Evolutionary conservation across 306 rosid species (phyloP).

Genomic region (Trichosanthes truncata): DNA sequence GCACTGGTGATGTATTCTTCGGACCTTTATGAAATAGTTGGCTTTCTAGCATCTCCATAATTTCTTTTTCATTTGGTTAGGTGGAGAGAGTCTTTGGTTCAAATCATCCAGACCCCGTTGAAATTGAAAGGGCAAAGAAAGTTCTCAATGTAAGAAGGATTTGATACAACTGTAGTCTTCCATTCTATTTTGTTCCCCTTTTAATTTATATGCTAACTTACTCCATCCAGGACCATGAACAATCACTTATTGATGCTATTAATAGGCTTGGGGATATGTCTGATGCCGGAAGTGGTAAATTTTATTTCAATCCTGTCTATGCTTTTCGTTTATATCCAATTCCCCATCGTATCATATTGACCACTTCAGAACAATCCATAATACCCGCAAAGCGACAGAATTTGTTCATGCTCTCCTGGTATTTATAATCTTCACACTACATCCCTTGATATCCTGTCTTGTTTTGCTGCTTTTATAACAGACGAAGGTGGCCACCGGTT

Average conservation of each 20-base stretch:
- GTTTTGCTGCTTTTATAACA: constrained; percentile 24
- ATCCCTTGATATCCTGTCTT: background rate
- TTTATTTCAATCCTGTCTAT: background rate
- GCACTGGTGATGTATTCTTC: background rate
- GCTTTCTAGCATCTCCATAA: background rate
- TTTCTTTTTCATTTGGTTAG: constrained; percentile 20
- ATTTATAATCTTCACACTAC: background rate
- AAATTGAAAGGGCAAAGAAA: constrained; percentile 79
- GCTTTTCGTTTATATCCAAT: background rate
- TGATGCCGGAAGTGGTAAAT: constrained; percentile 79
- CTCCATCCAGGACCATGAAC: constrained; percentile 73
- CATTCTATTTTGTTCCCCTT: background rate
- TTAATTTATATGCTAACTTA: constrained; percentile 8
- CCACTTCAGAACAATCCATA: background rate
- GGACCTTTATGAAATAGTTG: constrained; percentile 5
- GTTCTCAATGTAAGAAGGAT: constrained; percentile 50
- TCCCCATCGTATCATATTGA: background rate
- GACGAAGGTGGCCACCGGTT: constrained; percentile 53
- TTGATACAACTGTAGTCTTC: background rate
- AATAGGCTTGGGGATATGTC: constrained; percentile 63
- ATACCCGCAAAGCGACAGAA: background rate
- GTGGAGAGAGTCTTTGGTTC: constrained; percentile 85
- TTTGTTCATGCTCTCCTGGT: background rate
- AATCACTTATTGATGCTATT: constrained; percentile 79
- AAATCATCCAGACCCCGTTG: constrained; percentile 68